These are phyloP conservation scores for Penicillium sp. DNA, from an alignment of 2,329 filamentous ascomycete genomes.

Conservation along the genomic window DNA sequence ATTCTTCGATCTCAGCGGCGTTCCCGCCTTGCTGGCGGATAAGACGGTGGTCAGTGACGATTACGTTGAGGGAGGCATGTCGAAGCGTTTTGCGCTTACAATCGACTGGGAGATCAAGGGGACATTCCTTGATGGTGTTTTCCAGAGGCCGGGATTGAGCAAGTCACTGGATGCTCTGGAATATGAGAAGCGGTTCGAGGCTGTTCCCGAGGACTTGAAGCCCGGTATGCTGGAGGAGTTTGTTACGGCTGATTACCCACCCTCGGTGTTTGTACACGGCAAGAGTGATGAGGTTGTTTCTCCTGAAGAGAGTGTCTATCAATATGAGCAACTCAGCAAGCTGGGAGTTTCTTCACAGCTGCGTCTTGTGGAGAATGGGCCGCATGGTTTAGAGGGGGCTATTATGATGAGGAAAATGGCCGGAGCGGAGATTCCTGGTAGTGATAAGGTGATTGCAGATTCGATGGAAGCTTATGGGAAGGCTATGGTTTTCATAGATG, in stretches of 20 bases:
- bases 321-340: constrained; percentile 15
- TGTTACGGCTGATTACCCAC: constrained; percentile 16
- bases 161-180: constrained; percentile 7
- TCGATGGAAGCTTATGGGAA: constrained; percentile 16
- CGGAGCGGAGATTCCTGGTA: neutral
- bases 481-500: constrained; percentile 19
- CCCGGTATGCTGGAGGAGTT: constrained; percentile 17
- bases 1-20: constrained; percentile 8
- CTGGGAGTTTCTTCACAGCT: constrained; percentile 16
- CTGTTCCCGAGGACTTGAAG: constrained; percentile 14
- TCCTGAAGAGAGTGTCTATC: constrained; percentile 16
- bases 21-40: constrained; percentile 16
- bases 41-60: constrained; percentile 22
- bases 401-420: neutral
- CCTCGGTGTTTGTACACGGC: constrained; percentile 23
- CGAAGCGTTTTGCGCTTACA: constrained; percentile 20
- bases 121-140: constrained; percentile 20
- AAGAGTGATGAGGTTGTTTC: constrained; percentile 23
- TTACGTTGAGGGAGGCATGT: constrained; percentile 1
- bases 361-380: constrained; percentile 15
- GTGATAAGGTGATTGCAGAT: constrained; percentile 5
- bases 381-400: constrained; percentile 13
- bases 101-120: constrained; percentile 21
- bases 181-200: constrained; percentile 9
- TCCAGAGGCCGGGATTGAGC: constrained; percentile 15